Evolutionary conservation across 352 stramenopile species (phyloP).

Genomic region (Phytophthora sansomeana): DNA sequence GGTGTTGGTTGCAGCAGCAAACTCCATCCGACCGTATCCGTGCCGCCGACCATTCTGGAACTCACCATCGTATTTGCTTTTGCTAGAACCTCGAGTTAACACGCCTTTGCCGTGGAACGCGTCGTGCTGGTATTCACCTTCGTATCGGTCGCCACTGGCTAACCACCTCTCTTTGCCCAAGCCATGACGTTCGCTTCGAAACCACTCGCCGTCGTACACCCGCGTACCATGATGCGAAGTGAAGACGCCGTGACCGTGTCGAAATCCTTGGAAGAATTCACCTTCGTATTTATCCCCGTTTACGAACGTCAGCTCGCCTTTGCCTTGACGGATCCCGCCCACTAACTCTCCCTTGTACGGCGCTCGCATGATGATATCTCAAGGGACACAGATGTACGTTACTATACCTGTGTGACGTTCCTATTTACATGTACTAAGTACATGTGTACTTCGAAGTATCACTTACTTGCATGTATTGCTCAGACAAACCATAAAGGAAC

Average conservation of each 20-base stretch:
- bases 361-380: conserved; percentile 50
- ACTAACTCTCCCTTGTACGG: conserved; percentile 63
- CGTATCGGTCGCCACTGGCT: conserved; percentile 62
- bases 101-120: conserved; percentile 66
- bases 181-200: conserved; percentile 59
- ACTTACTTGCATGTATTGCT: no score
- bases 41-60: conserved; percentile 63
- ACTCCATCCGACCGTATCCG: conserved; percentile 72
- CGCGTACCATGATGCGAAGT: conserved; percentile 56
- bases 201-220: conserved; percentile 74
- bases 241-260: conserved; percentile 62
- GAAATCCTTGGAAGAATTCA: conserved; percentile 67
- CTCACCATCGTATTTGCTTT: conserved; percentile 68
- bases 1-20: conserved; percentile 20
- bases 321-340: conserved; percentile 63
- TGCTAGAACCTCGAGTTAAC: conserved; percentile 43
- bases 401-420: no score
- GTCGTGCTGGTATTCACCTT: conserved; percentile 68
- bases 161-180: conserved; percentile 64
- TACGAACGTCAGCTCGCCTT: conserved; percentile 59
- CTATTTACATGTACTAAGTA: no score
- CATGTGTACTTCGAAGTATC: no score
- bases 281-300: conserved; percentile 77
- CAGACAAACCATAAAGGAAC: no score
- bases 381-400: conserved; percentile 26